Evolutionary conservation across 768 basidiomycete genomes (phyloP), one percentile per base, ranked within the genome.

Genomic region (Tephrocybe sp.): DNA sequence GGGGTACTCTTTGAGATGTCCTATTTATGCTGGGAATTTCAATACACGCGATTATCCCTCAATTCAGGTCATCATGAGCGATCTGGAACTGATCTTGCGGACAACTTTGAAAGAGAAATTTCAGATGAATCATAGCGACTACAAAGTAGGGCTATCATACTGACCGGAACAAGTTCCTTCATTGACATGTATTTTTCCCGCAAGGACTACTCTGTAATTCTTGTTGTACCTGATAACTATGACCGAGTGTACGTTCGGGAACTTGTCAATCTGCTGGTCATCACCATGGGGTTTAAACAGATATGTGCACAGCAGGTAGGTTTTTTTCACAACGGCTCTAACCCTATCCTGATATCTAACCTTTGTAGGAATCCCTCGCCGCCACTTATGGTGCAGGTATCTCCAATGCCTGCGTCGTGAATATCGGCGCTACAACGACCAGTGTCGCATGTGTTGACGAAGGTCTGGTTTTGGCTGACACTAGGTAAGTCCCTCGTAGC

Each of bases 361-460:
- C 10, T 50, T 24, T 37, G 28, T 37, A 97, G 92, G 95, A 97
- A 75, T 88, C 93, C 3, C 74, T 96, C 34, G 90, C 91, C 28
- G 93, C 95, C 3, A 93, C 93, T 0, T 98, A 95, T 64, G 95
- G 95, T 18, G 94, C 96, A 6, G 96, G 96, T 6, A 85, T 98
- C 45, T 92, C 92, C 0, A 89, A 85, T 60, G 97, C 95, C 10
- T 98, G 97, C 62, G 91, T 99, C 4, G 90, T 99, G 30, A 93
- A 99, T 65, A 86, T 98, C 45, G 97, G 97, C 3, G 90, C 96
- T 11, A 78, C 75, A 14, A 82, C 78, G 49, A 93, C 91, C 1
- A 92, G 82, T 53, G 82, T 99, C 36, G 85, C 94, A 0, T 98
- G 95, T 63, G 88, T 98, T 2, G 97, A 98, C 51, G 97, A 99